Base-by-base conservation (phyloP, 2,329 filamentous ascomycete species). In the Aspergillus ustus region DNA sequence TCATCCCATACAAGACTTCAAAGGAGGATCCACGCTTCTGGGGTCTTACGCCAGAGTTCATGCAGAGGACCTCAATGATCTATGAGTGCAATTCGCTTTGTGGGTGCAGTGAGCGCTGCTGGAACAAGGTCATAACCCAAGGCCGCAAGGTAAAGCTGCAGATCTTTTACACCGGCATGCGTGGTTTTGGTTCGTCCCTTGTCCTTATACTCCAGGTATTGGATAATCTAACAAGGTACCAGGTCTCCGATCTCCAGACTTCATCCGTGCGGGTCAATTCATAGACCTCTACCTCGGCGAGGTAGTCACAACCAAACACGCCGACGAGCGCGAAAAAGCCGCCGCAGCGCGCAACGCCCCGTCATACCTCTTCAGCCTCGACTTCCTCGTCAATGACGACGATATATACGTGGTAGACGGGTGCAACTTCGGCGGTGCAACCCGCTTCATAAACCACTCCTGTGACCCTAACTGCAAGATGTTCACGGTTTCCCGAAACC, bases 391-490 rank as follows among this genome's bases (percentile, higher is more conserved):
- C 13, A 60, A 67, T 2, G 67, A 73, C 2, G 69, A 73, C 5
- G 65, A 69, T 1, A 69, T 72, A 15, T 80, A 79, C 53, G 74
- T 81, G 5, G 71, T 82, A 0, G 80, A 82, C 53, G 80, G 80
- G 0, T 72, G 74, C 46, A 77, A 75, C 28, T 77, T 78, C 49
- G 80, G 80, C 5, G 72, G 73, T 0, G 68, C 78, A 0, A 80
- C 79, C 4, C 74, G 80, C 0, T 82, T 82, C 59, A 81, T 82
- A 65, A 82, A 82, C 51, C 80, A 82, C 61, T 81, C 79, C 0
- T 82, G 80, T 69, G 76, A 78, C 20, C 80, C 80, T 0, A 83
- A 83, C 54, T 80, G 78, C 63, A 75, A 75, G 11, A 78, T 80
- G 46, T 74, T 81, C 25, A 71, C 79, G 0, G 80, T 81, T 0